phyloP scores from a whole-genome alignment of 2,329 filamentous ascomycete species.

The Ilyonectria destructans region DNA sequence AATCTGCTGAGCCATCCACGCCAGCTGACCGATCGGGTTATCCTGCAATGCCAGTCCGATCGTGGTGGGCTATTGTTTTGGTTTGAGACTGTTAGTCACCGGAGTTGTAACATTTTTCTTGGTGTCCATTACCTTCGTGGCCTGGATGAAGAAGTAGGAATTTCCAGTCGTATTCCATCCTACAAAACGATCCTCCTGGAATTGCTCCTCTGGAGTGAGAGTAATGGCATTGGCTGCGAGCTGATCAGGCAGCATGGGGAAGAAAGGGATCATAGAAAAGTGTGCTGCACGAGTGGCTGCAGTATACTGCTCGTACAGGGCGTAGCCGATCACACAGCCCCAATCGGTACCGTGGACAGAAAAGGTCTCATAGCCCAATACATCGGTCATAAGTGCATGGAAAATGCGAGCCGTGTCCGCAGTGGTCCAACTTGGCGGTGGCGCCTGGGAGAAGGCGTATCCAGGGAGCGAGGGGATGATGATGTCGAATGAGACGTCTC shows the following conservation, averaged over 20 bases:
- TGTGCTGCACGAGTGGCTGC: slow-evolving; percentile 33
- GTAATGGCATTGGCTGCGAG: slow-evolving; percentile 27
- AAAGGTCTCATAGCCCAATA: slow-evolving; percentile 55
- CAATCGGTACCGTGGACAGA: slow-evolving; percentile 41
- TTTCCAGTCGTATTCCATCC: slow-evolving; percentile 25
- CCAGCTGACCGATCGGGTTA: slow-evolving; percentile 61
- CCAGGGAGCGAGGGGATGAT: slow-evolving; percentile 58
- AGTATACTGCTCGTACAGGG: slow-evolving; percentile 34
- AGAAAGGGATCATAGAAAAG: slow-evolving; percentile 35
- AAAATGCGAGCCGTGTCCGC: slow-evolving; percentile 57
- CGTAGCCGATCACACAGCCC: slow-evolving; percentile 31
- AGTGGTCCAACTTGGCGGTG: slow-evolving; percentile 53
- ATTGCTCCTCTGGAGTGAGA: slow-evolving; percentile 23
- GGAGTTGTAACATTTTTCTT: too few species aligned
- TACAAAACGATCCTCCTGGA: slow-evolving; percentile 12
- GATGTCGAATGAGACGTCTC: slow-evolving; percentile 33
- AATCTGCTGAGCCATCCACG: slow-evolving; percentile 61
- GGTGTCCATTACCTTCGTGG: slow-evolving; percentile 7
- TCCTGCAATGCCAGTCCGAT: slow-evolving; percentile 57
- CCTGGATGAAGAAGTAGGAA: slow-evolving; percentile 35
- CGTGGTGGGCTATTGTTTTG: slow-evolving; percentile 54
- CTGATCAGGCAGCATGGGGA: slow-evolving; percentile 18
- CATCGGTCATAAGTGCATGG: slow-evolving; percentile 55
- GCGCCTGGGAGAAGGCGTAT: slow-evolving; percentile 54
- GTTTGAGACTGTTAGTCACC: too few species aligned